Evolutionary conservation across 129 eudicot species (phyloP), one percentile per base, ranked within the genome.

Genomic region (Pulicaria dysenterica): DNA sequence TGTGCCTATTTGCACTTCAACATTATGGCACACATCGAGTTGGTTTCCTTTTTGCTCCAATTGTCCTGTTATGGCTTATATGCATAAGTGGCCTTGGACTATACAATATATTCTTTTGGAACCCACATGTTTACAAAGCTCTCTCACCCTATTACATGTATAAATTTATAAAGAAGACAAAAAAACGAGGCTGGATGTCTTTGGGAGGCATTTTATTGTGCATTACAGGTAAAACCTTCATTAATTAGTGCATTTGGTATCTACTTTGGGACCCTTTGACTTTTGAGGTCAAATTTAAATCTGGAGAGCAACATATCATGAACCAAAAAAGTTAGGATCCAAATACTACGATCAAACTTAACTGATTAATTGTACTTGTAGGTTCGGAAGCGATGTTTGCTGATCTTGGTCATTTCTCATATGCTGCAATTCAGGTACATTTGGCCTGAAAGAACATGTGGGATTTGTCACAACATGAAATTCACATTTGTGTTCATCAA

Each of bases 321-420:
- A 24, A 24, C 31, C 31, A 24, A 24, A 17, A 42, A 55, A 17
- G 64, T 55, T 9, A 43, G 13, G 57, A 15, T 58, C 8, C 7
- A 43, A 59, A 47, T 73, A 19, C 63, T 16, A 60, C 38, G 71
- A 13, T 39, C 40, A 5, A 31, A 60, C 31, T 24, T 70, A 50
- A 50, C 40, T 39, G 47, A 24, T 76, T 44, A n/a, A 58, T n/a
- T 59, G 44, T 67, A 58, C 57, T 72, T 85, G 80, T 82, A 93
- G 98, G 98, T 24, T 93, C 98, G 42, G 98, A 93, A 70, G 98
- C 95, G 67, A 93, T 93, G 98, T 93, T 93, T 87, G 98, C 98
- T 2, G 98, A 92, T 83, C 96, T 92, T 73, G 96, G 98, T 46
- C 98, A 93, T 80, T 93, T 93, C 86, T 89, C 98, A 13, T 76